Evolutionary conservation across 768 basidiomycete genomes (phyloP).

Genomic region (Termitomyces sp.): DNA sequence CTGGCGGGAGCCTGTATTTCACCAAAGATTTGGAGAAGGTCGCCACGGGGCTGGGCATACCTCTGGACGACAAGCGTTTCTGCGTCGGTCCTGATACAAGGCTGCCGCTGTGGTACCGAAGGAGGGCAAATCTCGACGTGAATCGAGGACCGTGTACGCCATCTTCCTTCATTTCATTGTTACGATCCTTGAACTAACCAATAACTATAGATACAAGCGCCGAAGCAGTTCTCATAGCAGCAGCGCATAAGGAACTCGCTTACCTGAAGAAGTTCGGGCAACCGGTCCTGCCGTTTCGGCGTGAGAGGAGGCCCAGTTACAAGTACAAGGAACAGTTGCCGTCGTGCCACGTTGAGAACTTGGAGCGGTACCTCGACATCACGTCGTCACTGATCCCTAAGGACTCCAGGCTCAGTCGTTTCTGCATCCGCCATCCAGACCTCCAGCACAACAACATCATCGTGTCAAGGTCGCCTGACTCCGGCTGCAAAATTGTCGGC

Average conservation of each 20-base stretch:
- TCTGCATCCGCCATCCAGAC: too few relatives aligned
- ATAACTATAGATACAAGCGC: slow-evolving; percentile 38
- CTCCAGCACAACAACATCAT: too few relatives aligned
- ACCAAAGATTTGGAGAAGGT: slow-evolving; percentile 1
- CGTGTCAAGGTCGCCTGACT: background rate
- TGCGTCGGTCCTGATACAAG: background rate
- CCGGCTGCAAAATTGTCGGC: background rate
- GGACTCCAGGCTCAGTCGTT: slow-evolving; percentile 15
- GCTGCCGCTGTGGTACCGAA: background rate
- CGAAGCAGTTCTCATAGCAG: slow-evolving; percentile 31
- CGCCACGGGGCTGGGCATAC: background rate
- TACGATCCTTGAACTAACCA: slow-evolving; percentile 16
- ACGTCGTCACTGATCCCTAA: slow-evolving; percentile 33
- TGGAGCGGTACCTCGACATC: background rate
- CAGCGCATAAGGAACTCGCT: slow-evolving; percentile 35
- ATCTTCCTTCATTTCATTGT: background rate
- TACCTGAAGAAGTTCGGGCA: too few relatives aligned
- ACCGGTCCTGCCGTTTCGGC: slow-evolving; percentile 20
- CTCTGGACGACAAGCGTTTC: background rate
- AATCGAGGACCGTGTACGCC: background rate
- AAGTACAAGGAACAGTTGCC: slow-evolving; percentile 32
- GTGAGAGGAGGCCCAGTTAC: slow-evolving; percentile 39
- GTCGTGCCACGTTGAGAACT: slow-evolving; percentile 3
- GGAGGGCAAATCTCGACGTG: background rate
- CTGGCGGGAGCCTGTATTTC: slow-evolving; percentile 15